phyloP scores from a whole-genome alignment of 495 filamentous ascomycete genomes.

The Xylaria acuta region DNA sequence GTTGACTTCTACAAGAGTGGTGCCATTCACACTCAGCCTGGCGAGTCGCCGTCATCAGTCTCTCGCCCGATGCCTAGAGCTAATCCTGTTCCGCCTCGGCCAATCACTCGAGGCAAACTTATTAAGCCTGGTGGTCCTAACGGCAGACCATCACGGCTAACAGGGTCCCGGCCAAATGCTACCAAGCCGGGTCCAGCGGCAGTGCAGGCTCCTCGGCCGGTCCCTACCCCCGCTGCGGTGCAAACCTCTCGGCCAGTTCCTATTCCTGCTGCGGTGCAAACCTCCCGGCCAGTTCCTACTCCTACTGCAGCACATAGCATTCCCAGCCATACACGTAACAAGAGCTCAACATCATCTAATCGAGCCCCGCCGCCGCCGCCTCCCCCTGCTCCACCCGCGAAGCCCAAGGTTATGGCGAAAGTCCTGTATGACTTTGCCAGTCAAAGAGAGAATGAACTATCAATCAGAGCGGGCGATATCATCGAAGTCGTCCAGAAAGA shows the following conservation, averaged over 20 bases:
- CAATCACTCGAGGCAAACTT: slow-evolving; percentile 89
- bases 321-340: slow-evolving; percentile 53
- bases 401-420: slow-evolving; percentile 75
- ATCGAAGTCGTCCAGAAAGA: slow-evolving; percentile 89
- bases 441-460: slow-evolving; percentile 78
- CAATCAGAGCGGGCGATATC: slow-evolving; percentile 75
- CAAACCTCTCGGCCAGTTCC: slow-evolving; percentile 34
- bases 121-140: slow-evolving; percentile 88
- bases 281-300: slow-evolving; percentile 38
- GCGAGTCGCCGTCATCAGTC: slow-evolving; percentile 81
- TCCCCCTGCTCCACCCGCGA: slow-evolving; percentile 73
- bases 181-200: slow-evolving; percentile 52
- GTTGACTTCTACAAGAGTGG: slow-evolving; percentile 93
- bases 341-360: slow-evolving; percentile 47
- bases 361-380: slow-evolving; percentile 69
- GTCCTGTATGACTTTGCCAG: slow-evolving; percentile 90
- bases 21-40: slow-evolving; percentile 82
- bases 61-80: slow-evolving; percentile 85
- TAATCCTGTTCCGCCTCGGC: slow-evolving; percentile 82
- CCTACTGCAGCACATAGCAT: slow-evolving; percentile 44
- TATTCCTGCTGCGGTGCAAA: slow-evolving; percentile 25
- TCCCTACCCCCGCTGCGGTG: slow-evolving; percentile 50
- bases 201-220: slow-evolving; percentile 52
- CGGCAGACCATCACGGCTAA: slow-evolving; percentile 74
- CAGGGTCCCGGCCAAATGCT: slow-evolving; percentile 55